phyloP scores from a whole-genome alignment of 2,329 filamentous ascomycete genomes.

The Diaporthe vaccinii region DNA sequence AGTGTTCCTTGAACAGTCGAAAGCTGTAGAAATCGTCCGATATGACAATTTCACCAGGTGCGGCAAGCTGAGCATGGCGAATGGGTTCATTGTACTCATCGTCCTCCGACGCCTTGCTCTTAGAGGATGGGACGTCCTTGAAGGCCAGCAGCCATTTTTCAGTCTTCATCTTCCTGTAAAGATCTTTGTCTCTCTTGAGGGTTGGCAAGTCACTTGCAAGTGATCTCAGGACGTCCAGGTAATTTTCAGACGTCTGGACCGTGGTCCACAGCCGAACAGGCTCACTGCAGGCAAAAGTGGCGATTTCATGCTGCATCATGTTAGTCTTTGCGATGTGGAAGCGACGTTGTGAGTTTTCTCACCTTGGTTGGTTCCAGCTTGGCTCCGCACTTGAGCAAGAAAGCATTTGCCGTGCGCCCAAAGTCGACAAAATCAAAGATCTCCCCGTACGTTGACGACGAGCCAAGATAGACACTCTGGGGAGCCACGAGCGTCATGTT shows the following conservation, averaged over 20 bases:
- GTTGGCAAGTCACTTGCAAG: constrained; percentile 79
- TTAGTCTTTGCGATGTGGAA: not conserved
- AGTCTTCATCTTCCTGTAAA: constrained; percentile 82
- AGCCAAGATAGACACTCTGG: constrained; percentile 84
- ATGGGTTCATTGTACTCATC: constrained; percentile 75
- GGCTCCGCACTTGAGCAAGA: constrained; percentile 88
- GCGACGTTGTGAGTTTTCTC: not conserved
- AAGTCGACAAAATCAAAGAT: constrained; percentile 99
- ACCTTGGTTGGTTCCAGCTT: constrained; percentile 86
- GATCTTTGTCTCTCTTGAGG: constrained; percentile 82
- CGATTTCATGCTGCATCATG: constrained; percentile 76
- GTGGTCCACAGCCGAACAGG: constrained; percentile 85
- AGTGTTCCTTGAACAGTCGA: constrained; percentile 85
- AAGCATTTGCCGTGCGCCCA: constrained; percentile 86
- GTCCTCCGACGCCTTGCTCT: constrained; percentile 63
- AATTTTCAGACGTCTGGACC: constrained; percentile 86
- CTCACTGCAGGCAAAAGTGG: constrained; percentile 84
- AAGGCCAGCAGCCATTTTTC: constrained; percentile 87
- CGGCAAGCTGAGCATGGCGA: constrained; percentile 83
- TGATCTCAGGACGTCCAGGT: constrained; percentile 84
- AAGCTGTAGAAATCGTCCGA: constrained; percentile 92
- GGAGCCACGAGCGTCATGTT: constrained; percentile 73
- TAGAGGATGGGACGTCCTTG: constrained; percentile 73
- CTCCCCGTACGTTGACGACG: constrained; percentile 77
- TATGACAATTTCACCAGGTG: constrained; percentile 80